Evolutionary conservation across 371 early-diverging fungal genomes (phyloP), one percentile per base, ranked within the genome.

Genomic region (Umbelopsis sp.): DNA sequence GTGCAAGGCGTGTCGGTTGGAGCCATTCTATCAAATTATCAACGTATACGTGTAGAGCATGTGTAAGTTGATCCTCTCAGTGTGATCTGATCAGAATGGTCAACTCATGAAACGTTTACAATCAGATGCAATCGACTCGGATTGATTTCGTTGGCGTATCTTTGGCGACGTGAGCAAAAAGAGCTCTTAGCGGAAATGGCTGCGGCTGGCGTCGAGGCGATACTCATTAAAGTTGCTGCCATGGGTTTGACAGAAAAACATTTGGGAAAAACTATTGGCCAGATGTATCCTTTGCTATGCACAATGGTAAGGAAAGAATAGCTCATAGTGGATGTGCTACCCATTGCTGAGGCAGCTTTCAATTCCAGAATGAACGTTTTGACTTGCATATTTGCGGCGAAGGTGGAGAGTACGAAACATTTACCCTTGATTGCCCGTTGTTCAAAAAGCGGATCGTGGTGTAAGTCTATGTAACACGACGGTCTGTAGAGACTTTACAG

Each of bases 401-500:
- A 82, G 99, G 99, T 51, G 99, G 99, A 24, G 99, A 99, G 81
- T 99, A 94, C 76, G 99, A 99, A 78, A 95, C 97, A 11, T 86
- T 99, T 52, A 96, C 97, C 0, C 71, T 99, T 44, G 99, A 99
- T 76, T 96, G 96, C 74, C 99, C 99, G 3, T 76, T 99, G n/a
- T 99, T 98, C 75, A 90, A 87, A 67, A 93, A 92, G 63, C 71
- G 86, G 44, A 88, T 94, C 52, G 78, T 91, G 1, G 74, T 92
- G 87, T 88, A 85, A 80, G 85, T 66, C 14, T 11, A 41, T 50
- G 20, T 20, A 5, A 16, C 5, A 4, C 48, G 6, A 18, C 20
- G 7, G n/a, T 45, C 45, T n/a, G 18, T 4, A 12, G 7, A 41
- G 7, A 4, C 12, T 12, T 5, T 41, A 41, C 41, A 41, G 2